These are phyloP conservation scores for Globisporangium paddicum DNA, from an alignment of 352 stramenopile species.

Conservation along the genomic window DNA sequence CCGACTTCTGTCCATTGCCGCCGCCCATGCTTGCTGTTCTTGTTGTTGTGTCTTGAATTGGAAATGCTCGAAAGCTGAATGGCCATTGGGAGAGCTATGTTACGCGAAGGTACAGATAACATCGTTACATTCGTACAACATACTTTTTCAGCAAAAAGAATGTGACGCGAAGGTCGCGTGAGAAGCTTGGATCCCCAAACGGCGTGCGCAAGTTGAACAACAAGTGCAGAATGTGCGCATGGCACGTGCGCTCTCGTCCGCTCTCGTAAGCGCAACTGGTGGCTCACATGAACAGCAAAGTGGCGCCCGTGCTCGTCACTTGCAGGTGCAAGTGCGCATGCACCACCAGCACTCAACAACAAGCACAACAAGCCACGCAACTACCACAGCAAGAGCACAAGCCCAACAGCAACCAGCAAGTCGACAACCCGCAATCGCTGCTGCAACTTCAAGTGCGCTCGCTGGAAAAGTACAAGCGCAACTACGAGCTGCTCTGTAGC, in stretches of 20 bases:
- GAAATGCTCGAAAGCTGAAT: neutral
- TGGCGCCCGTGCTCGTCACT: neutral
- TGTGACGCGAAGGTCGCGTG: neutral
- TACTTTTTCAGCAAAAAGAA: neutral
- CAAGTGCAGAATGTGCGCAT: neutral
- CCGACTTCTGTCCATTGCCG: constrained; percentile 81
- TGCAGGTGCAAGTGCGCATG: neutral
- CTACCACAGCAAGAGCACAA: neutral
- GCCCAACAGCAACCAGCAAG: neutral
- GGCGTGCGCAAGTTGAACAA: neutral
- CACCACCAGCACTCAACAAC: neutral
- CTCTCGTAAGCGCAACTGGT: neutral
- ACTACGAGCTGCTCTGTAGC: constrained; percentile 71
- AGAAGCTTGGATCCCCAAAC: neutral
- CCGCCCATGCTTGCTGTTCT: constrained; percentile 58
- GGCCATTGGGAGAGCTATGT: too few relatives aligned
- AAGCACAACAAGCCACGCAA: neutral
- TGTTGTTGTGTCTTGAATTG: too few relatives aligned
- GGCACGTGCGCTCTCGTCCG: neutral
- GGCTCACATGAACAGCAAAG: constrained; percentile 1
- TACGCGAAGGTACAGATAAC: neutral
- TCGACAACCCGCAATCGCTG: constrained; percentile 1
- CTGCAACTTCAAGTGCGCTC: constrained; percentile 44
- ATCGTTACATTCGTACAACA: neutral
- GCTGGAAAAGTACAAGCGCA: constrained; percentile 69